These are phyloP conservation scores for Schizophyllum commune DNA, from an alignment of 1,284 basidiomycete genomes.

Conservation along the genomic window DNA sequence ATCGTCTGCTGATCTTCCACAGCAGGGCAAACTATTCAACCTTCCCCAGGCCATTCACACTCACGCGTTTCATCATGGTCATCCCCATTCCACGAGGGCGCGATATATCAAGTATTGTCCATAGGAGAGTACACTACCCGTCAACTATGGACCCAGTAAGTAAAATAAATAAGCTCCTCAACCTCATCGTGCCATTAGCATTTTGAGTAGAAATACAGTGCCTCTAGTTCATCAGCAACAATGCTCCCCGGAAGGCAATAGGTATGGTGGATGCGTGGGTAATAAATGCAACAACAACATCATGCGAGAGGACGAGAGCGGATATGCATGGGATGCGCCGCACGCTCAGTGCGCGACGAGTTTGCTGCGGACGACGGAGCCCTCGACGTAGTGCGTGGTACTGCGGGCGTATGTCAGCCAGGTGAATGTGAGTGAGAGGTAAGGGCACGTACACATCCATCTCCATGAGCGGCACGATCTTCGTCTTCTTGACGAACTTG, in stretches of 20 bases:
- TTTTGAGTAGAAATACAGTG: background rate
- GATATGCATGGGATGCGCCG: background rate
- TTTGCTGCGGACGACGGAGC: slow-evolving; percentile 5
- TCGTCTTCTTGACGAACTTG: slow-evolving; percentile 13
- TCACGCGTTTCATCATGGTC: background rate
- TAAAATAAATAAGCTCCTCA: background rate
- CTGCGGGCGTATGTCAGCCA: background rate
- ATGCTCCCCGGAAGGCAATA: background rate
- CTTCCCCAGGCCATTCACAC: background rate
- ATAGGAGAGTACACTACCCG: background rate
- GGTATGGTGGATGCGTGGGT: no score
- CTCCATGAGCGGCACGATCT: slow-evolving; percentile 12
- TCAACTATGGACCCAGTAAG: background rate
- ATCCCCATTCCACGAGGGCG: background rate
- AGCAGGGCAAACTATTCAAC: background rate
- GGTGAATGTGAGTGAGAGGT: background rate
- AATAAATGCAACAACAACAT: no score
- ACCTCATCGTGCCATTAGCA: background rate
- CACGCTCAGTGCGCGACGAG: background rate
- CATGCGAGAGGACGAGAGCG: background rate
- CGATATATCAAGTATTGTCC: background rate
- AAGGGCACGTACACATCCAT: slow-evolving; percentile 8
- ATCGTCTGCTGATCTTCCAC: background rate
- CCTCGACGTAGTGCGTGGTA: slow-evolving; percentile 13
- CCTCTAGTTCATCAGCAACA: background rate